Evolutionary conservation across 805 yeast genomes (phyloP), one percentile per base, ranked within the genome.

Genomic region (Hanseniaspora meyeri): DNA sequence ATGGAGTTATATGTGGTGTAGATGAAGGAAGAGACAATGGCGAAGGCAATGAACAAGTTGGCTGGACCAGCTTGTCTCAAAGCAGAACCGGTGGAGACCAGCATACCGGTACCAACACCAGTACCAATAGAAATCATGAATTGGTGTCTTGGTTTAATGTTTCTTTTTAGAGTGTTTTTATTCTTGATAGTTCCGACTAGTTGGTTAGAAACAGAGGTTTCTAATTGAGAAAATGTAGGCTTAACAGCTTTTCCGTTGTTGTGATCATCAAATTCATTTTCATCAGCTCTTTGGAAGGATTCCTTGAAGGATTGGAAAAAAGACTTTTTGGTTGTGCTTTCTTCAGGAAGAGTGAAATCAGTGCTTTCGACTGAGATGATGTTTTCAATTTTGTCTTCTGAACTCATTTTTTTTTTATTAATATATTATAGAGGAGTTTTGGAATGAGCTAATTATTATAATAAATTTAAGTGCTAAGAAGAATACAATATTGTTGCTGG

Each of bases 91-190:
- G 81, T 72, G 62, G 89, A 88, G 53, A 84, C 81, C 61, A 85
- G 79, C 55, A 84, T 68, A 66, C 90, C 90, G 2, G 88, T 81
- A 61, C 90, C 90, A 51, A 83, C 80, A 62, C 84, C 79, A 40
- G 87, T 85, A 34, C 87, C 87, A 45, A 85, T 75, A 43, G 88
- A 83, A 62, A 85, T 83, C 83, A 85, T 78, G 59, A 82, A 79
- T 63, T 84, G 72, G 68, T 84, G 90, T 64, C 89, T 74, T 9
- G 74, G 65, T 42, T 65, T 64, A 45, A 66, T 66, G 10, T 63
- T 61, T 51, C 62, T 61, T 59, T 67, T 67, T 51, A 76, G 69
- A 73, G 43, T 34, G n/a, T 40, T 50, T 19, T 46, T 46, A 20
- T 39, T 42, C 37, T 38, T 45, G n/a, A 31, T 31, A 2, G 17